phyloP scores from a whole-genome alignment of 768 basidiomycete genomes.

The Psilocybe cyanescens region DNA sequence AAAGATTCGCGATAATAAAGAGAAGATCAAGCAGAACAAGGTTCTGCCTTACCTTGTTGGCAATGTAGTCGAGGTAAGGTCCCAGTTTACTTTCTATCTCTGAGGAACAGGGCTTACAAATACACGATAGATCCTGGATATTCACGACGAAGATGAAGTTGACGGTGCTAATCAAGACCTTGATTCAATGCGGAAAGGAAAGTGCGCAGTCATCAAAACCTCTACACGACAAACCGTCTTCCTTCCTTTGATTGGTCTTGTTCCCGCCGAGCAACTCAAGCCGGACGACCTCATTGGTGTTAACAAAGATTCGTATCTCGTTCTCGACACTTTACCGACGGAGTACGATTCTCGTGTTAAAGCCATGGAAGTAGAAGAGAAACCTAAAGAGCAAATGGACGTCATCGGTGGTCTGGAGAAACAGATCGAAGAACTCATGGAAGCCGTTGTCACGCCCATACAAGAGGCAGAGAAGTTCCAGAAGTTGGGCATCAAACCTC shows the following conservation, averaged over 20 bases:
- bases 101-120: conserved; percentile 3
- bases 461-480: conserved; percentile 99
- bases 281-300: conserved; percentile 97
- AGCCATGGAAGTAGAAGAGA: conserved; percentile 99
- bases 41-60: conserved; percentile 97
- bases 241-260: conserved; percentile 96
- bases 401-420: conserved; percentile 99
- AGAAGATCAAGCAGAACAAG: conserved; percentile 99
- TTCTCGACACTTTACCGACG: conserved; percentile 92
- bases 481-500: conserved; percentile 95
- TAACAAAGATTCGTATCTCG: conserved; percentile 98
- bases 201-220: conserved; percentile 99
- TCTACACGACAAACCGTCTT: conserved; percentile 99
- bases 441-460: conserved; percentile 98
- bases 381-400: conserved; percentile 96
- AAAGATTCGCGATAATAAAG: conserved; percentile 97
- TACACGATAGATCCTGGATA: conserved; percentile 77
- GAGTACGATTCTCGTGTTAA: conserved; percentile 99
- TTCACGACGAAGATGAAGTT: conserved; percentile 92
- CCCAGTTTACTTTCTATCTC: neutral
- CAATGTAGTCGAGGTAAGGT: conserved; percentile 91
- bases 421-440: conserved; percentile 98
- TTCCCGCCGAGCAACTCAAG: conserved; percentile 86
- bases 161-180: conserved; percentile 96
- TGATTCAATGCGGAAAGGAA: conserved; percentile 95